phyloP scores from a whole-genome alignment of 495 filamentous ascomycete species.

The Trichoderma reesei region DNA sequence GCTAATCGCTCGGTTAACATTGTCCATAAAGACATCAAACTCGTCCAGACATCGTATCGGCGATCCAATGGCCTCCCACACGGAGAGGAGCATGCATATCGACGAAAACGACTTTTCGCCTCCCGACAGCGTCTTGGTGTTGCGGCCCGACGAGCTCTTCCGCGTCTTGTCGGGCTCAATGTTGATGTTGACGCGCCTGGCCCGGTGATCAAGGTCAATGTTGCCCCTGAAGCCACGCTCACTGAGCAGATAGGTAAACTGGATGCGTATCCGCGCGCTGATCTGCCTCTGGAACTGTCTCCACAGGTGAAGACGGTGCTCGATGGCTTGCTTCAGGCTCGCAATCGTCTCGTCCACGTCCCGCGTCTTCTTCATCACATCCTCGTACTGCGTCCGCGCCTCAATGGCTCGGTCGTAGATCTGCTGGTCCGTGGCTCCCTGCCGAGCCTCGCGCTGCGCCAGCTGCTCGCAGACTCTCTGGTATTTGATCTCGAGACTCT shows the following conservation, averaged over 20 bases:
- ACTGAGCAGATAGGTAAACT: constrained; percentile 79
- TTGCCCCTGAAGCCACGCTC: constrained; percentile 82
- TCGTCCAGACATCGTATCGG: constrained; percentile 93
- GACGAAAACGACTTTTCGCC: constrained; percentile 97
- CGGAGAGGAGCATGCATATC: constrained; percentile 79
- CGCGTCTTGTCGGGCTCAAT: constrained; percentile 74
- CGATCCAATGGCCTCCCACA: constrained; percentile 98
- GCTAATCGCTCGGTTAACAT: constrained; percentile 84
- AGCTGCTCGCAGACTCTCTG: constrained; percentile 49
- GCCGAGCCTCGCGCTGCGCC: constrained; percentile 42
- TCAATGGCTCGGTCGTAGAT: constrained; percentile 39
- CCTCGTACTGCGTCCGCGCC: constrained; percentile 27
- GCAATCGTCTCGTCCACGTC: constrained; percentile 19
- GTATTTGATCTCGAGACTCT: constrained; percentile 55
- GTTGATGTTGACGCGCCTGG: constrained; percentile 63
- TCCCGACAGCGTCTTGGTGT: constrained; percentile 84
- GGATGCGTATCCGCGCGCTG: constrained; percentile 68
- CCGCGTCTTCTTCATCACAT: constrained; percentile 42
- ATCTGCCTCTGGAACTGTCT: constrained; percentile 72
- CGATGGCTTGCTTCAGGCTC: constrained; percentile 54
- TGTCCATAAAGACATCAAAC: constrained; percentile 99
- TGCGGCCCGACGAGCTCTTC: constrained; percentile 54
- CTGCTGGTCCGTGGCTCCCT: constrained; percentile 51
- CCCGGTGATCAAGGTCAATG: constrained; percentile 64
- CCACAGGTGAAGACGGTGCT: constrained; percentile 66